Percentiles rank a stretch among this genome's conserved stretches.
Conservation (phyloP, 148 eudicot genomes). For the Euryodendron excelsum region DNA sequence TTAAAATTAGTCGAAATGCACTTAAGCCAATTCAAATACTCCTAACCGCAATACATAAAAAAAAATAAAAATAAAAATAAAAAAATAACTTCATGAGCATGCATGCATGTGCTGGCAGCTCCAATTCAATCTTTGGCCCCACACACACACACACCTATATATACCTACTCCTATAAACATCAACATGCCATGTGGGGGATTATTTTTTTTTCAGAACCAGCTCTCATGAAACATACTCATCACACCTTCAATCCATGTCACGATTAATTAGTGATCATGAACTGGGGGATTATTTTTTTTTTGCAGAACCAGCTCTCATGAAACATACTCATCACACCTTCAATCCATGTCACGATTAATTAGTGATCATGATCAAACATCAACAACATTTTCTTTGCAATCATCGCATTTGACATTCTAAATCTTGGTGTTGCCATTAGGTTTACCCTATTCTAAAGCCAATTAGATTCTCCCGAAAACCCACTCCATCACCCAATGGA, state of each 20-base stretch:
- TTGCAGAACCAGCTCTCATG: not conserved
- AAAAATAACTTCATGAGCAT: no score
- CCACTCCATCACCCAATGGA: no score
- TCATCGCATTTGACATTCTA: not conserved
- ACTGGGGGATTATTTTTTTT: not conserved
- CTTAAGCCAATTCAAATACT: no score
- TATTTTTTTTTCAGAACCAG: not conserved
- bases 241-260: not conserved
- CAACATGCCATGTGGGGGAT: not conserved
- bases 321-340: conserved; percentile 5
- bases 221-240: conserved; percentile 9
- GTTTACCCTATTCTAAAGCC: not conserved
- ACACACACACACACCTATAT: no score
- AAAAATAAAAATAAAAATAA: no score
- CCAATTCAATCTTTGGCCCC: not conserved
- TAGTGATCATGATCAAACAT: not conserved
- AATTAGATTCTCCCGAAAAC: no score
- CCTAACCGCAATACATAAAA: no score
- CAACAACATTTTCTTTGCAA: not conserved
- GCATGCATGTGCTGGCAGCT: conserved; percentile 12
- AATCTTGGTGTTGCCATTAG: not conserved
- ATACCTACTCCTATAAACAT: no score
- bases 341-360: not conserved
- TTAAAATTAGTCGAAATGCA: no score
- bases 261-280: not conserved